A percentile compares a stretch with the other conserved stretches of the same genome.
Evolutionary conservation across 306 rosid species (phyloP).

Genomic region (Argentina anserina): DNA sequence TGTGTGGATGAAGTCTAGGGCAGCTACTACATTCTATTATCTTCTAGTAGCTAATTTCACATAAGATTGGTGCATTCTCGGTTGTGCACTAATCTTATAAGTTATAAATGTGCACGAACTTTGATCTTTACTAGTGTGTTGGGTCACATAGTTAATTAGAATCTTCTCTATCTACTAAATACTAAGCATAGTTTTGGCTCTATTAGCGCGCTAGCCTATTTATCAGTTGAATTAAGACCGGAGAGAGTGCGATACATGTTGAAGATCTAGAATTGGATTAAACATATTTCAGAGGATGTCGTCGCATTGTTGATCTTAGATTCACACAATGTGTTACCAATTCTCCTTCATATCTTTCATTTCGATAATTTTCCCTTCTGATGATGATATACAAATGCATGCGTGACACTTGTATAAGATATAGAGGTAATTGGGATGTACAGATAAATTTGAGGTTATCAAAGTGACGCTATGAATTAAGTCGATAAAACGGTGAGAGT

Average conservation of each 20-base stretch:
- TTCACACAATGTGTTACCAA: neutral
- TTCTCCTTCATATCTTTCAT: too few species aligned
- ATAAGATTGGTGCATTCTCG: too few species aligned
- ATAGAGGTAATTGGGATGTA: conserved; percentile 11
- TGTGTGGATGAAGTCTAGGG: too few species aligned
- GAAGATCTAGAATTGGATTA: neutral
- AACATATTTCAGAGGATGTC: neutral
- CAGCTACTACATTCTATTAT: neutral
- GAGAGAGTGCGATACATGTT: neutral
- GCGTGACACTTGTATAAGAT: neutral
- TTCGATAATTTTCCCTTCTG: neutral
- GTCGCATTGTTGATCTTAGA: neutral
- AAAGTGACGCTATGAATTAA: neutral
- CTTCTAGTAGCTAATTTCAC: neutral
- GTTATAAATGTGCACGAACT: too few species aligned
- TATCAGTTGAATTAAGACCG: neutral
- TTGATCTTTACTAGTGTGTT: too few species aligned
- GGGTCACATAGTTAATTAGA: too few species aligned
- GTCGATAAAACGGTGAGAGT: conserved; percentile 11
- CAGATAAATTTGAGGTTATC: neutral
- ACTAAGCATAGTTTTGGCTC: too few species aligned
- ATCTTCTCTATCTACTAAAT: too few species aligned
- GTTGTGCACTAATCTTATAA: too few species aligned
- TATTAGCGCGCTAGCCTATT: too few species aligned
- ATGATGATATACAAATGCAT: neutral